A percentile compares a stretch with the other conserved stretches of the same genome.
These are phyloP conservation scores for Ceriops tagal DNA, from an alignment of 345 rosid species.

Conservation along the genomic window DNA sequence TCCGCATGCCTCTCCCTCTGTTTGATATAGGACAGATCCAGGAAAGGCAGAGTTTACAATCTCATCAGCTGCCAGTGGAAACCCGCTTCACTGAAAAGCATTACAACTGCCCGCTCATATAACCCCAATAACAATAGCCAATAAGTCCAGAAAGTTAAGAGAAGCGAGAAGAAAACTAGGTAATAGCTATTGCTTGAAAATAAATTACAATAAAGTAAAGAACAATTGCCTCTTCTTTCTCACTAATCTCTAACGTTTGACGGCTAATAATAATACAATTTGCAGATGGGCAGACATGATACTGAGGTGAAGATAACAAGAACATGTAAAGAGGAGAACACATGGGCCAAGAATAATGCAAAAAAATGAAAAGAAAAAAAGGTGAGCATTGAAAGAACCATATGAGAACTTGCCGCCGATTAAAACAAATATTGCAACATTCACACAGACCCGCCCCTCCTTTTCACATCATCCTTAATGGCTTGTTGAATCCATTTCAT, in stretches of 20 bases:
- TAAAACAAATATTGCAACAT: constrained; percentile 12
- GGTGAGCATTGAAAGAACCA: not conserved
- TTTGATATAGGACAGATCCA: no score
- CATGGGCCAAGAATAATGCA: not conserved
- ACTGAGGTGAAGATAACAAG: not conserved
- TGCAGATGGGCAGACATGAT: not conserved
- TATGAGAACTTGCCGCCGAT: not conserved
- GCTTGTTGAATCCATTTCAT: constrained; percentile 56
- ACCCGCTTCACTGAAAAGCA: no score
- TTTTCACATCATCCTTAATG: constrained; percentile 49
- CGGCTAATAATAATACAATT: not conserved
- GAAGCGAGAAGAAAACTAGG: no score
- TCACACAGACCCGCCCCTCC: constrained; percentile 43
- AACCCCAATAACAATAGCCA: no score
- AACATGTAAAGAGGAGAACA: not conserved
- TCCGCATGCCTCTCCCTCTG: no score
- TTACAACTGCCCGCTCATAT: no score
- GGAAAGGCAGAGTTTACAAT: no score
- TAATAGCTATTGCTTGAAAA: not conserved
- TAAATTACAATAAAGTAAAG: not conserved
- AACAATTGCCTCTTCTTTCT: not conserved
- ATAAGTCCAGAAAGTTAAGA: no score
- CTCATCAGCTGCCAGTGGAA: no score
- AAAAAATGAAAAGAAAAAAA: not conserved
- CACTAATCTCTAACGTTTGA: not conserved